Percentiles rank a stretch among this genome's conserved stretches.
Conservation (phyloP, 176 grass and related monocot genomes). For the Zea mays region DNA sequence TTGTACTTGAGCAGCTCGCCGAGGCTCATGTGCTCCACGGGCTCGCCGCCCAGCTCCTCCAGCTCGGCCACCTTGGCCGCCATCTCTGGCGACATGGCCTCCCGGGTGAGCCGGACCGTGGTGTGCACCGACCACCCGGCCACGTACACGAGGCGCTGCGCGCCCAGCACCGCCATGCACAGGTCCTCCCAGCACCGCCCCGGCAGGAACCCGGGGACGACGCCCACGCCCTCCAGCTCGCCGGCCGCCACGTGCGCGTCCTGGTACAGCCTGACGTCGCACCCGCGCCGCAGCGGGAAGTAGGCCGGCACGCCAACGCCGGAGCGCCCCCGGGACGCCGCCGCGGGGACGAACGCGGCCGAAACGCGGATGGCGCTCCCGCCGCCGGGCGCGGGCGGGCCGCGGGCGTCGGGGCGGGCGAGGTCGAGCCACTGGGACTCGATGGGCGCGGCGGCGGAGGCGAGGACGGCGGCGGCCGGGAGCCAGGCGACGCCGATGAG, state of each 20-base stretch:
- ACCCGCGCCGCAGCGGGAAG: constrained; percentile 59
- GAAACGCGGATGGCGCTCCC: constrained; percentile 46
- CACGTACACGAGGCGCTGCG: constrained; percentile 79
- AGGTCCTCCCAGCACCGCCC: constrained; percentile 92
- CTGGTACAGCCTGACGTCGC: constrained; percentile 71
- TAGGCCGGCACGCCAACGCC: constrained; percentile 44
- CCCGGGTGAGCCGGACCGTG: constrained; percentile 48
- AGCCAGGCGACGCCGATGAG: constrained; percentile 59
- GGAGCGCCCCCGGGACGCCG: not conserved
- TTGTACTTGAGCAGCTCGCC: constrained; percentile 83
- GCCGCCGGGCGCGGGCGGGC: constrained; percentile 4
- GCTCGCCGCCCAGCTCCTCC: constrained; percentile 2
- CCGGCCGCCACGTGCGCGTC: constrained; percentile 56
- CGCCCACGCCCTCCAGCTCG: constrained; percentile 25
- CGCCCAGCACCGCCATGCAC: constrained; percentile 63
- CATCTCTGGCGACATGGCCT: constrained; percentile 44
- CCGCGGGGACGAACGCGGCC: constrained; percentile 26
- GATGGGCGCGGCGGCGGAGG: not conserved
- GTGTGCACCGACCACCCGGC: constrained; percentile 70
- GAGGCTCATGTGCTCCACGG: constrained; percentile 41
- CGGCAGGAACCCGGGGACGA: constrained; percentile 25
- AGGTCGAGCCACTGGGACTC: constrained; percentile 7
- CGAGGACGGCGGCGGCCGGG: constrained; percentile 16
- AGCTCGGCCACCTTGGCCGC: constrained; percentile 27
- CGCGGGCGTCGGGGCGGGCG: constrained; percentile 39